Base-by-base conservation (phyloP, 306 rosid genomes). In the Crotalaria pallida region DNA sequence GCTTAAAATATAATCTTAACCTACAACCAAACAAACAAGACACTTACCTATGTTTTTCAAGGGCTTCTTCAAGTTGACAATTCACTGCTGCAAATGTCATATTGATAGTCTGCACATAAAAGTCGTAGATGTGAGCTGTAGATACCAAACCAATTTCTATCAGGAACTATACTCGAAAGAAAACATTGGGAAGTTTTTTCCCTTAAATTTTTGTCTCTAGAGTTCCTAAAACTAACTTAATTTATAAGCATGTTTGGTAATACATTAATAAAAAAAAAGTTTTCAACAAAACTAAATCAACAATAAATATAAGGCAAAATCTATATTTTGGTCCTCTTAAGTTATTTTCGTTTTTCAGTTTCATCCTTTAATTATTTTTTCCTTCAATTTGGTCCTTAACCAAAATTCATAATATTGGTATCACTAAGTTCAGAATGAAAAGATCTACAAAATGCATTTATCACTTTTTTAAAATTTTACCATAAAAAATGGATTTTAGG, bases 21-120 rank as follows among this genome's bases (percentile, higher is more conserved):
- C 17, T 27, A 73, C 50, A 49, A 41, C 12, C 45, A 80, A 63
- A 57, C 31, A 70, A 75, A n/a, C 1, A 74, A 77, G 48, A 83
- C 89, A 83, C 89, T 71, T 82, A 90, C 98, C 70, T 87, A 67
- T 93, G 97, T 71, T 85, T 88, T 77, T 63, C 79, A 77, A 88
- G 84, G 65, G 92, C 86, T 79, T 75, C 84, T 84, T 82, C 84
- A 76, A 93, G 88, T 77, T 82, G 93, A 84, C 58, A 67, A 51
- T 78, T 64, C 69, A 79, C 81, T 56, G 72, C 70, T 3, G 82
- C 78, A 75, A 85, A 88, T 75, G 81, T 82, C 78, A 87, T 75
- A 60, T 69, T 69, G 55, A 83, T 64, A 49, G 63, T 76, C 98
- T 93, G 94, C 85, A 88, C 69, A 66, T 67, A 60, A 78, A 27